These are phyloP conservation scores for Ceratocystis ficicola DNA, from an alignment of 2,329 filamentous ascomycete genomes.

Conservation along the genomic window DNA sequence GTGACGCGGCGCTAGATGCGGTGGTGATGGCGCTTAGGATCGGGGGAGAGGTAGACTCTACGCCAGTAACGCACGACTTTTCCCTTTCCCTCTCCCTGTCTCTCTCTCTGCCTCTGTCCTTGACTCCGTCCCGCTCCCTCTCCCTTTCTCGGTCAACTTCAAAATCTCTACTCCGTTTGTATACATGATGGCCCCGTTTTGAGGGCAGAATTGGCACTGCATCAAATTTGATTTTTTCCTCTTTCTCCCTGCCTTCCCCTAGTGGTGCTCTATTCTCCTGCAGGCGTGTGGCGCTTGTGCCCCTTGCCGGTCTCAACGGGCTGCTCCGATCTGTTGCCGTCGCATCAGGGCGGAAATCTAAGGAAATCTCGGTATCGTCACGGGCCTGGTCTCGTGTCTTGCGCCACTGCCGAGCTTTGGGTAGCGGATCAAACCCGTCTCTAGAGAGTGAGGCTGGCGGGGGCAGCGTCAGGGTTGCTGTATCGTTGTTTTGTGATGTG, in stretches of 20 bases:
- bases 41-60: too few relatives aligned
- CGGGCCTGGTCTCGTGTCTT: conserved; percentile 31
- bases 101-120: background rate
- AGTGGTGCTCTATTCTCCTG: background rate
- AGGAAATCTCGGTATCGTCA: conserved; percentile 26
- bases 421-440: background rate
- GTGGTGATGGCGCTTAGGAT: background rate
- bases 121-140: background rate
- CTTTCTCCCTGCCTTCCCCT: too few relatives aligned
- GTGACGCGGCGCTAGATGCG: background rate
- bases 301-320: conserved; percentile 4
- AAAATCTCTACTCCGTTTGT: background rate
- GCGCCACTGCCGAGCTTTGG: conserved; percentile 23
- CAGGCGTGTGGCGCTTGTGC: background rate
- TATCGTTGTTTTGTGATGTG: background rate
- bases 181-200: background rate
- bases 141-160: background rate
- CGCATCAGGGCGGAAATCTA: conserved; percentile 15
- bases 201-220: too few relatives aligned
- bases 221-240: too few relatives aligned
- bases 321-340: conserved; percentile 16
- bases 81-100: background rate
- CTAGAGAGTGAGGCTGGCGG: background rate
- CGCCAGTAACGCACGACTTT: background rate
- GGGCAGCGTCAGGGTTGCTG: background rate